phyloP scores from a whole-genome alignment of 2,329 filamentous ascomycete genomes.

The Colletotrichum noveboracense region DNA sequence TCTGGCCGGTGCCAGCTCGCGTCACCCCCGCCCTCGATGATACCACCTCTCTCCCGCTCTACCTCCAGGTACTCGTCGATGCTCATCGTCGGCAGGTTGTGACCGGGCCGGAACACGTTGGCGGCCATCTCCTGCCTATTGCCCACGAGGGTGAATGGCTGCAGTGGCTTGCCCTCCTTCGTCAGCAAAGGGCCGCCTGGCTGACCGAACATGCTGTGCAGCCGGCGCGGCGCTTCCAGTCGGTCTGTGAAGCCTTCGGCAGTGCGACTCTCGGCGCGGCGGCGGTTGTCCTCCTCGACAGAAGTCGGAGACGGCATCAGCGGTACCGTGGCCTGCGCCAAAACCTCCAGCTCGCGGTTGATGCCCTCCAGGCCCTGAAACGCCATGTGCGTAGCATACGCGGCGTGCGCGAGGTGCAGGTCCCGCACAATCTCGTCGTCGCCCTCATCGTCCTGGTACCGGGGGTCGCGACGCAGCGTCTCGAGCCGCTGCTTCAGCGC shows the following conservation, averaged over 20 bases:
- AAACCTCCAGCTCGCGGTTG: conserved; percentile 82
- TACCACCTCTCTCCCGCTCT: conserved; percentile 81
- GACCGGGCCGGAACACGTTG: conserved; percentile 87
- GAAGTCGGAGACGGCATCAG: conserved; percentile 47
- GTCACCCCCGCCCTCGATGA: conserved; percentile 89
- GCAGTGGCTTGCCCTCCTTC: conserved; percentile 80
- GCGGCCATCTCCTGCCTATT: conserved; percentile 76
- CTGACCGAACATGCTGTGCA: conserved; percentile 50
- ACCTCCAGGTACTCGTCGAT: conserved; percentile 98
- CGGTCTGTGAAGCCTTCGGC: conserved; percentile 71
- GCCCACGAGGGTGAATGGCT: conserved; percentile 87
- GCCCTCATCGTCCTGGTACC: conserved; percentile 65
- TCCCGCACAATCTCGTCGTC: conserved; percentile 87
- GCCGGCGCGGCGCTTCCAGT: conserved; percentile 68
- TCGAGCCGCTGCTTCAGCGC: conserved; percentile 84
- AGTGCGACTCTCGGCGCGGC: conserved; percentile 33
- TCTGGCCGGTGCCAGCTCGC: conserved; percentile 71
- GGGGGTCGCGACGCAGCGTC: conserved; percentile 47
- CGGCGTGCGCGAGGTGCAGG: conserved; percentile 77
- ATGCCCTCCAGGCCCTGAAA: conserved; percentile 90
- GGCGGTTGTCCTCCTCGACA: conserved; percentile 52
- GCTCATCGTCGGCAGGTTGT: conserved; percentile 95
- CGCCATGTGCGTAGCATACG: conserved; percentile 76
- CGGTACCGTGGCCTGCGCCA: conserved; percentile 73
- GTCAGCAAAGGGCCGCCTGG: conserved; percentile 75